These are phyloP conservation scores for Brassica rapa DNA, from an alignment of 345 rosid genomes.

Conservation along the genomic window DNA sequence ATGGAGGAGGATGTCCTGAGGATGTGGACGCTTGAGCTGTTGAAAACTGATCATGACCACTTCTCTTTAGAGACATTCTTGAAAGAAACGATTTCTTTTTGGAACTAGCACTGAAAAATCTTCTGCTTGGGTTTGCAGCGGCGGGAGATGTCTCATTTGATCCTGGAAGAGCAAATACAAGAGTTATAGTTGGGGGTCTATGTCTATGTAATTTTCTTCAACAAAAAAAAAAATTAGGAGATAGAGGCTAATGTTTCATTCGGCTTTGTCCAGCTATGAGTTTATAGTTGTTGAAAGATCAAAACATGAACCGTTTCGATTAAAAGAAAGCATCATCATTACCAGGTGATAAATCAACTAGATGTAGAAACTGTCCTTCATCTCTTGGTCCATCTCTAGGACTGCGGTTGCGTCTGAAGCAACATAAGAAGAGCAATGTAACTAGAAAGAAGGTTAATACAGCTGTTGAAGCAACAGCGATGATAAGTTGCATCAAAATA, in stretches of 20 bases:
- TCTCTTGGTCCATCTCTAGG: conserved; percentile 38
- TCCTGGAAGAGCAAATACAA: conserved; percentile 46
- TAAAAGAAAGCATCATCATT: conserved; percentile 12
- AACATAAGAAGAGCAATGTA: conserved; percentile 60
- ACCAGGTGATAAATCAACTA: conserved; percentile 62
- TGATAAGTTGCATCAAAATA: conserved; percentile 36
- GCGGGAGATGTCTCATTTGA: conserved; percentile 55
- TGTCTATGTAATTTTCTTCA: too few species aligned
- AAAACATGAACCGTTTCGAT: background rate
- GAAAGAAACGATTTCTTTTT: conserved; percentile 37
- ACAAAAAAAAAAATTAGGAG: too few species aligned
- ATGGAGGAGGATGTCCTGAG: conserved; percentile 36
- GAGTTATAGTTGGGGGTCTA: background rate
- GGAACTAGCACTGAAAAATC: conserved; percentile 25
- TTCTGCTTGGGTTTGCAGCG: conserved; percentile 41
- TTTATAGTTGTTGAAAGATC: background rate
- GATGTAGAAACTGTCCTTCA: conserved; percentile 68
- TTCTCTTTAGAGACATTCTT: conserved; percentile 39
- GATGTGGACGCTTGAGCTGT: conserved; percentile 27
- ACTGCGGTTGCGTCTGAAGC: conserved; percentile 37
- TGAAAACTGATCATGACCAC: conserved; percentile 28
- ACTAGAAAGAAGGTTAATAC: conserved; percentile 54
- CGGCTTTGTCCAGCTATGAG: too few species aligned
- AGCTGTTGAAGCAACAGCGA: conserved; percentile 65
- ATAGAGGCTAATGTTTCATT: too few species aligned